A percentile compares a stretch with the other conserved stretches of the same genome.
Evolutionary conservation across 2,329 filamentous ascomycete species (phyloP).

Genomic region (Hypoxylon sp.): DNA sequence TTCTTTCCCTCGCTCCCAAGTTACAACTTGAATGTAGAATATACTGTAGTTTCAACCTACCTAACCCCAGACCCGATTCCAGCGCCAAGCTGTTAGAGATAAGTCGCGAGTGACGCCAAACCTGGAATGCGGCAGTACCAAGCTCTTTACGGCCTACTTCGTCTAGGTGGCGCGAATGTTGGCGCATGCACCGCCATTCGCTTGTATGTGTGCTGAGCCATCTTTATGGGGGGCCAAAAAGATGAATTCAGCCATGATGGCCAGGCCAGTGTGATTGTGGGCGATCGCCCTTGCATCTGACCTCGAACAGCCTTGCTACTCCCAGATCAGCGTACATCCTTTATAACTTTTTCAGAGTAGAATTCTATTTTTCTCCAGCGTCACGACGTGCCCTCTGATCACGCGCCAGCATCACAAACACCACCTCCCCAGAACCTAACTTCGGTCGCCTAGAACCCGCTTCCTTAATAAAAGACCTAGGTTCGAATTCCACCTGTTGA

Average conservation of each 20-base stretch:
- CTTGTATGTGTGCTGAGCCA: background rate
- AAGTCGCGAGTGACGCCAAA: constrained; percentile 33
- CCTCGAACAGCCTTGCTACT: constrained; percentile 19
- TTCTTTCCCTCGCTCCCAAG: background rate
- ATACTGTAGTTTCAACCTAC: constrained; percentile 13
- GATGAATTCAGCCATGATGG: constrained; percentile 24
- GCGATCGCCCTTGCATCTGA: constrained; percentile 24
- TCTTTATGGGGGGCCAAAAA: background rate
- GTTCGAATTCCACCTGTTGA: constrained; percentile 12
- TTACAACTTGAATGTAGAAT: background rate
- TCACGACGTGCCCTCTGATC: constrained; percentile 28
- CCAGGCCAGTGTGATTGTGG: constrained; percentile 5
- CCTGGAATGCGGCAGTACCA: constrained; percentile 18
- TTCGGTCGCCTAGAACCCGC: constrained; percentile 23
- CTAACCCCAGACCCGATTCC: constrained; percentile 14
- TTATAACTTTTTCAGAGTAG: constrained; percentile 31
- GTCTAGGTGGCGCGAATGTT: constrained; percentile 3
- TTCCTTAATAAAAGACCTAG: constrained; percentile 17
- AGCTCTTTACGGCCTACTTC: constrained; percentile 6
- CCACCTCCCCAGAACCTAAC: constrained; percentile 5
- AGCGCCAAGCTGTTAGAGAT: constrained; percentile 39
- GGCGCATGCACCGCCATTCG: constrained; percentile 29
- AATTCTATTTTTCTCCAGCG: constrained; percentile 13
- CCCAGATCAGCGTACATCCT: constrained; percentile 1
- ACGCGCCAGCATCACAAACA: constrained; percentile 43